phyloP scores from a whole-genome alignment of 176 grass and related monocot species.

The Poa annua region DNA sequence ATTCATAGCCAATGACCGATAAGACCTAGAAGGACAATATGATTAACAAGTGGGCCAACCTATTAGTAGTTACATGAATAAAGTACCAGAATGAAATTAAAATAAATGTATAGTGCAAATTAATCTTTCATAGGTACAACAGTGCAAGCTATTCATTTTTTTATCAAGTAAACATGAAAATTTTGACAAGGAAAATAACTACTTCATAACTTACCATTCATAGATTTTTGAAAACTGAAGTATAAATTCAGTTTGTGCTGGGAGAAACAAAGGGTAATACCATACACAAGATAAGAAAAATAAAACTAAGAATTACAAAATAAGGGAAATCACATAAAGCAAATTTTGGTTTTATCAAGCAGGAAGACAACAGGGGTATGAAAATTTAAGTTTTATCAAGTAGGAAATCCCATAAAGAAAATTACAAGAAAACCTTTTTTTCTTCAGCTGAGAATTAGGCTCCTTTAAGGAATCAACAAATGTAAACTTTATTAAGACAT shows the following conservation, averaged over 20 bases:
- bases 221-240: not conserved
- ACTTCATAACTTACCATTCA: constrained; percentile 5
- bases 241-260: not conserved
- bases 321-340: not conserved
- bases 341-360: not conserved
- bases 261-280: not conserved
- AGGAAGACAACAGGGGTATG: not conserved
- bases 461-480: not conserved
- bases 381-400: too few species aligned
- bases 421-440: too few species aligned
- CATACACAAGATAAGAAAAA: not conserved
- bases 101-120: too few species aligned
- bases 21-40: too few species aligned
- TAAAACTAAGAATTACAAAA: not conserved
- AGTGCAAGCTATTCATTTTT: not conserved
- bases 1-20: too few species aligned
- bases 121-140: too few species aligned
- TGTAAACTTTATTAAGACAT: not conserved
- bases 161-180: not conserved
- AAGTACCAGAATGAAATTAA: not conserved
- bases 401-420: too few species aligned
- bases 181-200: not conserved
- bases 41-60: too few species aligned
- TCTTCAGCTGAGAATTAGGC: not conserved
- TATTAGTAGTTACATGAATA: not conserved